These are phyloP conservation scores for Trichoderma guizhouense DNA, from an alignment of 2,329 filamentous ascomycete species.

Conservation along the genomic window DNA sequence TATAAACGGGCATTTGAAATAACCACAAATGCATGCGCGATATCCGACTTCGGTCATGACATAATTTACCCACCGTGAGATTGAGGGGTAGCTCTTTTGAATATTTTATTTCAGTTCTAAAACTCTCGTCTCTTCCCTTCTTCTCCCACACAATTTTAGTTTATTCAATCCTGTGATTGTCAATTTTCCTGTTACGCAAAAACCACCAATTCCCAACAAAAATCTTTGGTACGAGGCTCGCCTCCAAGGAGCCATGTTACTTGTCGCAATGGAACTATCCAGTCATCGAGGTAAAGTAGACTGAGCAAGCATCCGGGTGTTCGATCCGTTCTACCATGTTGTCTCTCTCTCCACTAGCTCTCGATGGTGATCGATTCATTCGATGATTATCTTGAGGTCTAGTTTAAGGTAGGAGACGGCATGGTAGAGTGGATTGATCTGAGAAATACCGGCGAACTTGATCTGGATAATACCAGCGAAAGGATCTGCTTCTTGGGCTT, in stretches of 20 bases:
- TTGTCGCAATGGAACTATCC: slow-evolving; percentile 33
- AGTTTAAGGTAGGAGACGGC: slow-evolving; percentile 4
- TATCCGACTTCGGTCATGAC: slow-evolving; percentile 9
- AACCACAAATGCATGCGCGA: not conserved
- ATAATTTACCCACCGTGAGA: slow-evolving; percentile 15
- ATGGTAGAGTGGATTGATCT: slow-evolving; percentile 44
- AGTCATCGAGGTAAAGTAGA: slow-evolving; percentile 45
- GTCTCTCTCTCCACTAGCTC: not conserved
- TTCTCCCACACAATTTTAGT: not conserved
- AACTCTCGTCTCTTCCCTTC: not conserved
- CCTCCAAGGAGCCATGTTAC: slow-evolving; percentile 19
- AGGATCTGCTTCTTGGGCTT: slow-evolving; percentile 73
- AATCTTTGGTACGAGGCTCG: slow-evolving; percentile 17
- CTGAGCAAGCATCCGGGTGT: slow-evolving; percentile 47
- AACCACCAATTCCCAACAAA: not conserved
- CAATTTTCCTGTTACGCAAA: not conserved
- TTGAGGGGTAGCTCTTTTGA: slow-evolving; percentile 12
- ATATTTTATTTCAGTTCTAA: not conserved
- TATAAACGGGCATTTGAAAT: not conserved
- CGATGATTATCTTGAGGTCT: not conserved
- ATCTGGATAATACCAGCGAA: slow-evolving; percentile 86
- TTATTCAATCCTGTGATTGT: not conserved
- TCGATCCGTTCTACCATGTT: slow-evolving; percentile 26
- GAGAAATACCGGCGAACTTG: slow-evolving; percentile 82
- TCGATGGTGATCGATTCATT: not conserved